Evolutionary conservation across 306 rosid genomes (phyloP).

Genomic region (Canavalia ensiformis): DNA sequence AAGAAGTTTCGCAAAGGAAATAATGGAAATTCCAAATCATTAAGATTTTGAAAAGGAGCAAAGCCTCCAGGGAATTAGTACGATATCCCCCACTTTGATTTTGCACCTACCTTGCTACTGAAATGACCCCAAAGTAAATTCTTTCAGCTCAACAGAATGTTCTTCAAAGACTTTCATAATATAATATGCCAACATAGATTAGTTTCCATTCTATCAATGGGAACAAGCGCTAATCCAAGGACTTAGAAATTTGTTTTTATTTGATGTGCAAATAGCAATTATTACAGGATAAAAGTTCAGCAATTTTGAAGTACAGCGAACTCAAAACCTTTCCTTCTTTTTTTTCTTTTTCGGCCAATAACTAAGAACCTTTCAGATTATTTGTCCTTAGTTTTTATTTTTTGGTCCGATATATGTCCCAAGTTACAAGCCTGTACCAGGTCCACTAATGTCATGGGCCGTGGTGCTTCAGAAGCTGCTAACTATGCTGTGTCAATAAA

Average conservation of each 20-base stretch:
- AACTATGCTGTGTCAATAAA: neutral
- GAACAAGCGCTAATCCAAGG: neutral
- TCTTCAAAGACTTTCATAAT: neutral
- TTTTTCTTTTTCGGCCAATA: too few species aligned
- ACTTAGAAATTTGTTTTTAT: neutral
- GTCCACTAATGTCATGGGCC: neutral
- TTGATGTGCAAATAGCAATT: neutral
- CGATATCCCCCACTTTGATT: conserved; percentile 35
- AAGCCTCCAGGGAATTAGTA: neutral
- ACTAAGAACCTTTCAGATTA: too few species aligned
- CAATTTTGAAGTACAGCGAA: neutral
- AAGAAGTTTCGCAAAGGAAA: conserved; percentile 46
- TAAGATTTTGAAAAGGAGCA: conserved; percentile 45
- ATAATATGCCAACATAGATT: neutral
- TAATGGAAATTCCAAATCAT: conserved; percentile 50
- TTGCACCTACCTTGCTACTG: conserved; percentile 14
- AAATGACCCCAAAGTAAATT: neutral
- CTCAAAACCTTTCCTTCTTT: neutral
- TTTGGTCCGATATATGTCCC: neutral
- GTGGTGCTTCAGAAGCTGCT: neutral
- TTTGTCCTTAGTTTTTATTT: too few species aligned
- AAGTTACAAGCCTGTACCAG: neutral
- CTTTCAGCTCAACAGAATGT: conserved; percentile 31
- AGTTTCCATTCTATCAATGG: conserved; percentile 1
- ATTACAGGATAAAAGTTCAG: neutral